Conservation (phyloP, 2,329 filamentous ascomycete genomes). For the Colletotrichum endophyticum region DNA sequence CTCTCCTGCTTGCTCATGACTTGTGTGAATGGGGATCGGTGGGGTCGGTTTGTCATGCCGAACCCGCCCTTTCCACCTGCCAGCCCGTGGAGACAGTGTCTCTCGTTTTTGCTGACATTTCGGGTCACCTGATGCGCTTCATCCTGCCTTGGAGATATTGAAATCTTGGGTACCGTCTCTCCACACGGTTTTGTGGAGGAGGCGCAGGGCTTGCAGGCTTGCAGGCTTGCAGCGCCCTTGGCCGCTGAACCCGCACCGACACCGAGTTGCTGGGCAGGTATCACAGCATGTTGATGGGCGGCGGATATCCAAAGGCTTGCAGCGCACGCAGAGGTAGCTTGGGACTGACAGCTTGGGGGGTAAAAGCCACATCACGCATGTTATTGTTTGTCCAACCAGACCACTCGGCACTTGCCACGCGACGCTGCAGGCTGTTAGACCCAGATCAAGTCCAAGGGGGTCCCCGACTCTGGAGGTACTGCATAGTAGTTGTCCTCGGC, state of each 20-base stretch:
- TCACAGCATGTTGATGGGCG: neutral
- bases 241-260: neutral
- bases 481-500: neutral
- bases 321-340: neutral
- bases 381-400: neutral
- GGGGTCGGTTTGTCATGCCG: neutral
- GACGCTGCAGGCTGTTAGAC: neutral
- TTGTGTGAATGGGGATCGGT: neutral
- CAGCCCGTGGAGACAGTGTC: neutral
- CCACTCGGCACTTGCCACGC: neutral
- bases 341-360: neutral
- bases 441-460: neutral
- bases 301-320: neutral
- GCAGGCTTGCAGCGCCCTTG: neutral
- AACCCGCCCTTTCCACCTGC: neutral
- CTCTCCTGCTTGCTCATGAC: constrained; percentile 20
- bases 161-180: neutral
- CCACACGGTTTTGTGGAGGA: neutral
- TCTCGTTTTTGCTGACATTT: neutral
- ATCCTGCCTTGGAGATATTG: neutral
- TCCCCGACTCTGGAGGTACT: neutral
- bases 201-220: constrained; percentile 7
- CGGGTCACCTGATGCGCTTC: neutral
- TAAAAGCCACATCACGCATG: neutral
- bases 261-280: neutral